Evolutionary conservation across 495 filamentous ascomycete genomes (phyloP), one percentile per base, ranked within the genome.

Genomic region (Penicillium desertorum): DNA sequence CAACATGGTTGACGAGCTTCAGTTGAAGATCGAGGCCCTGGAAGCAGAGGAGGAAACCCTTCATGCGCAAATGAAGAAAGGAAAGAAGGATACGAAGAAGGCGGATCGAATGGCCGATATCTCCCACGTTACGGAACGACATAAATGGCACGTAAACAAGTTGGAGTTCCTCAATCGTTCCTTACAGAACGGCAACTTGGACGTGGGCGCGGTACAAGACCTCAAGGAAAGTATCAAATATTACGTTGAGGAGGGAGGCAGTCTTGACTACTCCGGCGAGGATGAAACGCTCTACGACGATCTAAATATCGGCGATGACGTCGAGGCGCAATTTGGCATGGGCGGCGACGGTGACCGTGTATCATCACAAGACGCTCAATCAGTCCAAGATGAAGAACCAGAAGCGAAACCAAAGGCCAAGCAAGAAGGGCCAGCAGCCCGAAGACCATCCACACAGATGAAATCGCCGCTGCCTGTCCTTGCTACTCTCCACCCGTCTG

Each of bases 231-330:
- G 84, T 65, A 98, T 98, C 72, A 86, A 84, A 61, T 96, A 96
- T 75, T 98, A 98, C 71, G 91, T 98, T 49, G 85, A 94, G 54
- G 91, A 91, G 67, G 91, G 92, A 64, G 86, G 88, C 72, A 90
- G 88, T 54, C 77, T 87, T 34, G 95, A 98, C 62, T 98, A 88
- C 74, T 76, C 73, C 17, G 82, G 89, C 61, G 92, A 96, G 62
- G 91, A 98, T 63, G 93, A 98, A 48, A 81, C 76, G n/a, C 87
- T 98, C 58, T 98, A 98, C 70, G 95, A 98, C 65, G 95, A 97
- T 50, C 78, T 98, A 47, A 87, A 92, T 62, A 84, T 98, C 27
- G 86, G 91, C 47, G 93, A 95, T 58, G 95, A 98, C 61, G 78
- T 86, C 56, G 93, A 94, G 61, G 87, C 83, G 46, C 79, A 82